Percentiles rank a stretch among this genome's conserved stretches.
phyloP scores from a whole-genome alignment of 257 asterid species.

The Dorcoceras hygrometricum region DNA sequence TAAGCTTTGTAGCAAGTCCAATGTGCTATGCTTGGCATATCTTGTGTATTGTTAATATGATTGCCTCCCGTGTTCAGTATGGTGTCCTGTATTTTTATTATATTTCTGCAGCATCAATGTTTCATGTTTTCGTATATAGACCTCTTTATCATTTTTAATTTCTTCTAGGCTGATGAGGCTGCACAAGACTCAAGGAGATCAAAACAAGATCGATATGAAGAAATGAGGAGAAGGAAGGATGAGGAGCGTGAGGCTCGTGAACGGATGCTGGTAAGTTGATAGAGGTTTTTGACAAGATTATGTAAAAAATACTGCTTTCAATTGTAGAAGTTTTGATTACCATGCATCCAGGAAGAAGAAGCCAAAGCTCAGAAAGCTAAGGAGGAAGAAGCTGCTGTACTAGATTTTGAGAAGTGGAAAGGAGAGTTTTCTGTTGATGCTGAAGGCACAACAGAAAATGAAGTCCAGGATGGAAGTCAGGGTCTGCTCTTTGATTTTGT shows the following conservation, averaged over 20 bases:
- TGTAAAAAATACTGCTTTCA: neutral
- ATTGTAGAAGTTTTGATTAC: slow-evolving; percentile 14
- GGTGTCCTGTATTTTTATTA: neutral
- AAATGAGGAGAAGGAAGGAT: slow-evolving; percentile 89
- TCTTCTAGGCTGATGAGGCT: slow-evolving; percentile 76
- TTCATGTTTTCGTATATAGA: slow-evolving; percentile 20
- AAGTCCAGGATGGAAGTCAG: slow-evolving; percentile 73
- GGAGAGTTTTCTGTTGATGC: slow-evolving; percentile 94
- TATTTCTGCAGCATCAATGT: neutral
- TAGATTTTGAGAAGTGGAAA: slow-evolving; percentile 96
- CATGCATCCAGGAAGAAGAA: slow-evolving; percentile 81
- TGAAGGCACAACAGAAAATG: slow-evolving; percentile 91
- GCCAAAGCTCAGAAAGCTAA: slow-evolving; percentile 76
- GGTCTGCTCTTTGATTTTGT: slow-evolving; percentile 85
- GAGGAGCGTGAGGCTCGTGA: slow-evolving; percentile 97
- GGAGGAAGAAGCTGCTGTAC: slow-evolving; percentile 93
- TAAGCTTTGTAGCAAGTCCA: neutral
- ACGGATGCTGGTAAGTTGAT: slow-evolving; percentile 66
- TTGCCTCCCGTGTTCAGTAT: neutral
- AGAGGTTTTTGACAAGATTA: slow-evolving; percentile 4
- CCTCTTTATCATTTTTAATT: slow-evolving; percentile 26
- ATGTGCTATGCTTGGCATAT: neutral
- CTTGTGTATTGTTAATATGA: neutral
- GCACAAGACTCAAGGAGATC: slow-evolving; percentile 68
- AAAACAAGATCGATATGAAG: slow-evolving; percentile 88